Evolutionary conservation across 1,284 basidiomycete genomes (phyloP), one percentile per base, ranked within the genome.

Genomic region (Xanthoconium separans): DNA sequence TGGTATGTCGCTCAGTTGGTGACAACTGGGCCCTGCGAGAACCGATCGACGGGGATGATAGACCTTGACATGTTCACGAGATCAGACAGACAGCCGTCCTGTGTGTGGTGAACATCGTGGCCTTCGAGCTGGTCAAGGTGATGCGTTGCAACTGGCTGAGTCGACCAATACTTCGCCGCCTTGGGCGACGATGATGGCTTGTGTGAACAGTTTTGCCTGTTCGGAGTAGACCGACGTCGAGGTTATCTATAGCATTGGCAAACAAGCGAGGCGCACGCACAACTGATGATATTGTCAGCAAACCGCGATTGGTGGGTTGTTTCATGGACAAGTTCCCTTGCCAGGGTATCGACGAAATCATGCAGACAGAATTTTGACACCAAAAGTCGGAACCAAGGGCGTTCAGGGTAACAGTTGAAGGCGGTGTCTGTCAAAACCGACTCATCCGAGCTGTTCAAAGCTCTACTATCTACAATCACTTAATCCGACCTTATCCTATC

Each of bases 131-230:
- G 60, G 57, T 59, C 47, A 16, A 39, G 34, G n/a, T n/a, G n/a
- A n/a, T 16, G 18, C 93, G 33, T 70, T 80, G 74, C 89, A 95
- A n/a, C 85, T 89, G 10, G 80, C 13, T 16, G 85, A 84, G 6
- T 80, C 65, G 20, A 93, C 95, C 95, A 95, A 98, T 27, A 95
- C 80, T 57, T 95, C 94, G 47, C 94, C 93, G 64, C 84, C 75
- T 60, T 81, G 82, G 40, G 94, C 95, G 50, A 98, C 60, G 73
- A 98, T 97, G 41, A 93, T 93, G 40, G 92, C 94, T 65, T 83
- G 80, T 40, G 75, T 54, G 69, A 97, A 77, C 74, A n/a, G n/a
- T n/a, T n/a, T 85, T 91, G 63, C 85, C 87, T 54, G 79, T 89
- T 30, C 84, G 90, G 60, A 96, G 71, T 58, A 98, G 85, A 71